These are phyloP conservation scores for Neofusicoccum cordaticola DNA, from an alignment of 2,329 filamentous ascomycete genomes.

Conservation along the genomic window DNA sequence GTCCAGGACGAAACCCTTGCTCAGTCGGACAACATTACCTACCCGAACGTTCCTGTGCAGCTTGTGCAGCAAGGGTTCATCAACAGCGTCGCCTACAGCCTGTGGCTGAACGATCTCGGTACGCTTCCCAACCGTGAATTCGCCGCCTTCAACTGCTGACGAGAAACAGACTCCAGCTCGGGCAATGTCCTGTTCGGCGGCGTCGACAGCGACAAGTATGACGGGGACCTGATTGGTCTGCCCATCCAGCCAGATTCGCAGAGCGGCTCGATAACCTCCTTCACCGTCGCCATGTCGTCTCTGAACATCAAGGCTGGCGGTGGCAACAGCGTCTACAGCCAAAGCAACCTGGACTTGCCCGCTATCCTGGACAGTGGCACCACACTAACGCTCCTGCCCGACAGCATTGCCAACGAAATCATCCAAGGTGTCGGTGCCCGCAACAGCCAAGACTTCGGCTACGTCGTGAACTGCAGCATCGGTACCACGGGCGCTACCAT, in stretches of 20 bases:
- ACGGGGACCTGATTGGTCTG: conserved; percentile 62
- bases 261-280: neutral
- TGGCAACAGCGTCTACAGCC: conserved; percentile 11
- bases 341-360: neutral
- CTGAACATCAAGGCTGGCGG: neutral
- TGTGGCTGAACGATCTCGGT: conserved; percentile 52
- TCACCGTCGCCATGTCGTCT: conserved; percentile 13
- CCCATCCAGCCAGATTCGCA: conserved; percentile 49
- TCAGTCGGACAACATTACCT: conserved; percentile 33
- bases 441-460: neutral
- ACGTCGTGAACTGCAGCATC: conserved; percentile 7
- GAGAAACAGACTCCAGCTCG: conserved; percentile 28
- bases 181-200: conserved; percentile 74
- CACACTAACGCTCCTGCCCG: conserved; percentile 65
- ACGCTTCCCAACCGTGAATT: conserved; percentile 52
- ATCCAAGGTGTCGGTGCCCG: conserved; percentile 12
- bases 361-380: conserved; percentile 69
- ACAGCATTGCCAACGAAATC: conserved; percentile 34
- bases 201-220: conserved; percentile 65
- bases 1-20: neutral
- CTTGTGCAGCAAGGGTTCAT: conserved; percentile 62
- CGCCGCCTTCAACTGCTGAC: neutral
- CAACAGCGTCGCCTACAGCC: conserved; percentile 65
- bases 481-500: neutral
- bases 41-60: conserved; percentile 67